Percentiles rank a stretch among this genome's conserved stretches.
Evolutionary conservation across 768 basidiomycete species (phyloP).

Genomic region (Amanita jacksonii): DNA sequence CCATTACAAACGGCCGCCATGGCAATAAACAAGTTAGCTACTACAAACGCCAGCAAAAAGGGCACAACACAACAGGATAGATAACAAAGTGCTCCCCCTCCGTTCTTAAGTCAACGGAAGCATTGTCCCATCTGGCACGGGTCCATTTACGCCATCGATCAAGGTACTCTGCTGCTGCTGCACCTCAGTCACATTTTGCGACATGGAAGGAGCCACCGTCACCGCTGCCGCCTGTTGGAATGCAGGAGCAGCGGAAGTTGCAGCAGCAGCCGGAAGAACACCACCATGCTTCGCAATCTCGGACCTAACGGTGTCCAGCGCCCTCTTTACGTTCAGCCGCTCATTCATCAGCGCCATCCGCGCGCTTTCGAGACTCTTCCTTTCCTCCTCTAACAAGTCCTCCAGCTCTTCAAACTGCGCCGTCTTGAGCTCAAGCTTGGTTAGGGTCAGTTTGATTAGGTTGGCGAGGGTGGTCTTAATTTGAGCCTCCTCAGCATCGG

Average conservation of each 20-base stretch:
- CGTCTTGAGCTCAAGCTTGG: conserved; percentile 93
- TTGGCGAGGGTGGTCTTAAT: conserved; percentile 72
- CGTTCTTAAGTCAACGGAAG: conserved; percentile 2
- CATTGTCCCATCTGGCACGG: conserved; percentile 38
- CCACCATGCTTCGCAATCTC: conserved; percentile 54
- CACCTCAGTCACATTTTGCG: conserved; percentile 32
- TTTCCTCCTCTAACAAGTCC: conserved; percentile 84
- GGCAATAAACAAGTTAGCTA: too few relatives aligned
- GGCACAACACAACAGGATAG: not conserved
- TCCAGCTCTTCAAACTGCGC: conserved; percentile 92
- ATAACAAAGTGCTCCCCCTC: not conserved
- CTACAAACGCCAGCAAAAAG: too few relatives aligned
- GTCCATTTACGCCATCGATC: conserved; percentile 45
- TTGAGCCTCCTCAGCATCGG: conserved; percentile 72
- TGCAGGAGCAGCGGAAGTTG: not conserved
- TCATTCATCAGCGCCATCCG: conserved; percentile 76
- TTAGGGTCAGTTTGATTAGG: conserved; percentile 76
- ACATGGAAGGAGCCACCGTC: conserved; percentile 1
- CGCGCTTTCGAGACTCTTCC: conserved; percentile 74
- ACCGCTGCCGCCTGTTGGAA: conserved; percentile 5
- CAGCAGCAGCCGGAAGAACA: conserved; percentile 16
- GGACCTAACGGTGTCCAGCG: conserved; percentile 55
- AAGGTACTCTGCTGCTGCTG: conserved; percentile 21
- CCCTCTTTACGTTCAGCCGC: conserved; percentile 58
- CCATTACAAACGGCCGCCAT: too few relatives aligned